phyloP scores from a whole-genome alignment of 2,329 filamentous ascomycete species.

The Colletotrichum sp. region DNA sequence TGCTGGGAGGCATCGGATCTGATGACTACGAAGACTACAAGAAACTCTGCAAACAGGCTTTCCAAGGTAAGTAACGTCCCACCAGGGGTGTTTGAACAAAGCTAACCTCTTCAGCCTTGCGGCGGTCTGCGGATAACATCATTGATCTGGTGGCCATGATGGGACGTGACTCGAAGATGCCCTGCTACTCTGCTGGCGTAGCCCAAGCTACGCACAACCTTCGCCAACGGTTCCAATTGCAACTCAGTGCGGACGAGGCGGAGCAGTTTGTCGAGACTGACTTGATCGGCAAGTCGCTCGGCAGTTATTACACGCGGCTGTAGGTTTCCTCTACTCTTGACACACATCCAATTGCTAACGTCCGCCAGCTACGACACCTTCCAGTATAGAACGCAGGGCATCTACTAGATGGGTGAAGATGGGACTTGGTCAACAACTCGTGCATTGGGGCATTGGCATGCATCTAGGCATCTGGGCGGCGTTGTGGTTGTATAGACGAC shows the following conservation, averaged over 20 bases:
- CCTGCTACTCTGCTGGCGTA: conserved; percentile 80
- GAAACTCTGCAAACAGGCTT: conserved; percentile 80
- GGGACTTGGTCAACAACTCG: background rate
- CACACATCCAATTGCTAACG: background rate
- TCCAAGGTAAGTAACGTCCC: conserved; percentile 66
- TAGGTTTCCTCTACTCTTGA: conserved; percentile 47
- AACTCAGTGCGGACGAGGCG: conserved; percentile 82
- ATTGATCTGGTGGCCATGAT: conserved; percentile 86
- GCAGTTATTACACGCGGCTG: conserved; percentile 87
- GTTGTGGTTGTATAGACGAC: conserved; percentile 22
- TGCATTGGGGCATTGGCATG: conserved; percentile 14
- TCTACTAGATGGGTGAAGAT: conserved; percentile 63
- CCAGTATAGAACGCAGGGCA: conserved; percentile 87
- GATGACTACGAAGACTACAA: conserved; percentile 79
- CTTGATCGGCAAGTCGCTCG: conserved; percentile 79
- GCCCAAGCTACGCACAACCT: conserved; percentile 72
- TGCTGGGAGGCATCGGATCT: conserved; percentile 75
- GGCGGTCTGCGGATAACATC: conserved; percentile 79
- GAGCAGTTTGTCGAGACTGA: conserved; percentile 83
- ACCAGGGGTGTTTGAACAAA: background rate
- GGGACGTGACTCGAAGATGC: conserved; percentile 84
- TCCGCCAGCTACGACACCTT: conserved; percentile 76
- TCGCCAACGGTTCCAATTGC: conserved; percentile 79
- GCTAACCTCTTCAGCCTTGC: conserved; percentile 58
- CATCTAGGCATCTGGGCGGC: conserved; percentile 23